Evolutionary conservation across 2,329 filamentous ascomycete genomes (phyloP).

Genomic region (Phoma sp.): DNA sequence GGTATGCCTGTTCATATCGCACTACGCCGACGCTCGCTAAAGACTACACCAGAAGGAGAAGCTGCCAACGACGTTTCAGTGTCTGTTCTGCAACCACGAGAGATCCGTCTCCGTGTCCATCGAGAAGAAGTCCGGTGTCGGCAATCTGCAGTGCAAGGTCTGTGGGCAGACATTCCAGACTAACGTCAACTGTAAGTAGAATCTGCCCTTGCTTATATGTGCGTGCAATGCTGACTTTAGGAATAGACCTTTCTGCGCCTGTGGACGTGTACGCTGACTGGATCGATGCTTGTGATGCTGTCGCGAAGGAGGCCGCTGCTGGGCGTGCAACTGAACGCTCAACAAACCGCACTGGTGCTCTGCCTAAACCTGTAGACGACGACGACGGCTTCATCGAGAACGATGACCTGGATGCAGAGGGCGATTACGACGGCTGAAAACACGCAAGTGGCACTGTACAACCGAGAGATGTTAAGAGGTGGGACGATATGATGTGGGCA

Average conservation of each 20-base stretch:
- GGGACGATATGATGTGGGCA: conserved; percentile 14
- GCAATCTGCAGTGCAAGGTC: conserved; percentile 85
- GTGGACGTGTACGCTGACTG: conserved; percentile 98
- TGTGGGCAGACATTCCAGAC: conserved; percentile 95
- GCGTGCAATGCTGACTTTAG: conserved; percentile 19
- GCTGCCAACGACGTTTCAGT: conserved; percentile 85
- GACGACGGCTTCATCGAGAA: conserved; percentile 48
- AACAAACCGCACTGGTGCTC: conserved; percentile 33
- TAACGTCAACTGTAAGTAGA: conserved; percentile 79
- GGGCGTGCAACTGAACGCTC: conserved; percentile 37
- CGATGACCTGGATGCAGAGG: conserved; percentile 48
- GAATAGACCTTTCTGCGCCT: conserved; percentile 79
- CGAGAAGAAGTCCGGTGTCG: conserved; percentile 89
- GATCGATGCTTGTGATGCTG: conserved; percentile 89
- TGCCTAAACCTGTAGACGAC: conserved; percentile 34
- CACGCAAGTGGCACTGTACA: conserved; percentile 16
- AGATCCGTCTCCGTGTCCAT: conserved; percentile 89
- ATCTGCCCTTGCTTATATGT: conserved; percentile 1
- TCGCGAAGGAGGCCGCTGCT: conserved; percentile 66
- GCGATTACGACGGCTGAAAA: conserved; percentile 41
- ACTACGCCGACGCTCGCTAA: conserved; percentile 19
- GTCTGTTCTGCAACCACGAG: conserved; percentile 98
- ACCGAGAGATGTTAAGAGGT: conserved; percentile 21
- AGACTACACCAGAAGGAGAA: conserved; percentile 60
- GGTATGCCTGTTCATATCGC: conserved; percentile 56